These are phyloP conservation scores for Diddensiella santjacobensis DNA, from an alignment of 805 yeast genomes.

Conservation along the genomic window DNA sequence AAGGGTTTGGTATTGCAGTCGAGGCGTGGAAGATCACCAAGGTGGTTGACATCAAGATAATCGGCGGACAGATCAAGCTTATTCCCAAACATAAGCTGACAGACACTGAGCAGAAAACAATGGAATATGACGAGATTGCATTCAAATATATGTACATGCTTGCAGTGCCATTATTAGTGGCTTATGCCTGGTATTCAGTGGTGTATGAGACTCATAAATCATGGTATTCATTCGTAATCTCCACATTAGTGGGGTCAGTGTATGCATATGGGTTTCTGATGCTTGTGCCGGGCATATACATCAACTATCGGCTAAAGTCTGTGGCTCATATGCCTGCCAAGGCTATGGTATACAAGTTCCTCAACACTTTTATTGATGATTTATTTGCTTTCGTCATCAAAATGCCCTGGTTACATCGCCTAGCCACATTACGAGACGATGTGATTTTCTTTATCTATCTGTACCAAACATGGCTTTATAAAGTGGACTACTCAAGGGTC, in stretches of 20 bases:
- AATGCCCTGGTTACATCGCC: constrained; percentile 41
- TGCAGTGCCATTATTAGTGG: constrained; percentile 36
- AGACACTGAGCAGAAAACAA: constrained; percentile 39
- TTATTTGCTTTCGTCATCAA: constrained; percentile 41
- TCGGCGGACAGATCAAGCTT: constrained; percentile 22
- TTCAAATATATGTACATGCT: constrained; percentile 38
- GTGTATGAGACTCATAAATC: constrained; percentile 40
- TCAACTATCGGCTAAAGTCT: constrained; percentile 41
- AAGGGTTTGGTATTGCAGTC: constrained; percentile 38
- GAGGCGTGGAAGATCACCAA: constrained; percentile 45
- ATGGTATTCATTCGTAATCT: constrained; percentile 41
- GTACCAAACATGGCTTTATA: constrained; percentile 40
- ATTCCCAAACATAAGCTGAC: constrained; percentile 36
- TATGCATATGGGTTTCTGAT: constrained; percentile 42
- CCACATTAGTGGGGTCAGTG: constrained; percentile 40
- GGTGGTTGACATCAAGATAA: constrained; percentile 31
- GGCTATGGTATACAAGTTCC: constrained; percentile 41
- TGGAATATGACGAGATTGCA: constrained; percentile 41
- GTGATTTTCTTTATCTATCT: constrained; percentile 40
- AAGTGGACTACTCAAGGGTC: constrained; percentile 38
- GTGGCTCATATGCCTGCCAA: constrained; percentile 42
- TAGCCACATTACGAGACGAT: constrained; percentile 42
- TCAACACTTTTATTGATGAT: constrained; percentile 41
- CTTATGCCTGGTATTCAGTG: constrained; percentile 38
- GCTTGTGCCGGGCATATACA: constrained; percentile 40